These are phyloP conservation scores for Pulveroboletus frians DNA, from an alignment of 768 basidiomycete genomes.

Conservation along the genomic window DNA sequence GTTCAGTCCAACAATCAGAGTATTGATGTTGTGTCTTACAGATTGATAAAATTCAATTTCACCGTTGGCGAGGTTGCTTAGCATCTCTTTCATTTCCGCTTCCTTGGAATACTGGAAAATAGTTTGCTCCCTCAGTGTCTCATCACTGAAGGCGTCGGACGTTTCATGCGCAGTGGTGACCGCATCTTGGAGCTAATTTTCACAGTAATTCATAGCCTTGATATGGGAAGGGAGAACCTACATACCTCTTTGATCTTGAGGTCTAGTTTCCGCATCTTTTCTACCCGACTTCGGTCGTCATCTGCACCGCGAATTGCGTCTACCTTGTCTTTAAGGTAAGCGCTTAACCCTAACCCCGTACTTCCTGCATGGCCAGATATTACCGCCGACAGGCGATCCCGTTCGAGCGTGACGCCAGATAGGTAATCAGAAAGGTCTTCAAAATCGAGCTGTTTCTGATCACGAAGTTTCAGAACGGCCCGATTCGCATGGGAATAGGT, in stretches of 20 bases:
- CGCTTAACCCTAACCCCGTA: slow-evolving; percentile 76
- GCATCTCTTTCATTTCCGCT: slow-evolving; percentile 95
- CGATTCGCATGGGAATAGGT: slow-evolving; percentile 92
- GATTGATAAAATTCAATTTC: slow-evolving; percentile 93
- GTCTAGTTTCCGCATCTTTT: slow-evolving; percentile 91
- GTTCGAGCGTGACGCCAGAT: slow-evolving; percentile 86
- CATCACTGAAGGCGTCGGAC: slow-evolving; percentile 93
- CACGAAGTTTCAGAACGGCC: slow-evolving; percentile 89
- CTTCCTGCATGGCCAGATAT: slow-evolving; percentile 86
- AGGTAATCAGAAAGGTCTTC: slow-evolving; percentile 96
- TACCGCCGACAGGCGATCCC: slow-evolving; percentile 86
- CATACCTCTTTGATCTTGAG: slow-evolving; percentile 89
- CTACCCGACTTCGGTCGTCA: slow-evolving; percentile 87
- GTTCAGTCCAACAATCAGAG: slow-evolving; percentile 4
- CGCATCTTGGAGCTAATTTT: slow-evolving; percentile 82
- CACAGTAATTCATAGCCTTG: neutral
- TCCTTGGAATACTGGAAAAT: slow-evolving; percentile 89
- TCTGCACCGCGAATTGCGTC: slow-evolving; percentile 90
- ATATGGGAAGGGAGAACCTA: neutral
- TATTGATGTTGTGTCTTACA: slow-evolving; percentile 38
- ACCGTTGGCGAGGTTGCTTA: slow-evolving; percentile 84
- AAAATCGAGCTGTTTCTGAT: slow-evolving; percentile 98
- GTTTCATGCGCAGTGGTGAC: slow-evolving; percentile 94
- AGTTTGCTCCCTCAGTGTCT: slow-evolving; percentile 86
- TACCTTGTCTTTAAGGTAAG: slow-evolving; percentile 89